These are phyloP conservation scores for Rostrohypoxylon terebratum DNA, from an alignment of 495 filamentous ascomycete genomes.

Conservation along the genomic window DNA sequence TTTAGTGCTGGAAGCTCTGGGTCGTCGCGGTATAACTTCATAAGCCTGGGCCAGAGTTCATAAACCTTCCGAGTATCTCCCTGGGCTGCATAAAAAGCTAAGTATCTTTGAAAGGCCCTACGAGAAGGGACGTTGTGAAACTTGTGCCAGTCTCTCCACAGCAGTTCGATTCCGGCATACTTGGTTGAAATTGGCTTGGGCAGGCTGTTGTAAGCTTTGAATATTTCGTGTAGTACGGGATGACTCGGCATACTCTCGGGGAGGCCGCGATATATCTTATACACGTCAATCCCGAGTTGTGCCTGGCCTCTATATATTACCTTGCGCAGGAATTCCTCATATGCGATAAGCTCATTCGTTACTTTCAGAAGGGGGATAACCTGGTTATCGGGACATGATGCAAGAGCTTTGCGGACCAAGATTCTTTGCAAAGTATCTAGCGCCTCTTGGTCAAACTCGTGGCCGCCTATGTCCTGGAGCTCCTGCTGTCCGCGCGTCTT, in stretches of 20 bases:
- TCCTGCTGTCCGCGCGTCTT: slow-evolving; percentile 5
- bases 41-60: slow-evolving; percentile 68
- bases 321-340: slow-evolving; percentile 48
- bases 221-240: slow-evolving; percentile 53
- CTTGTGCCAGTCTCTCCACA: slow-evolving; percentile 67
- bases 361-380: slow-evolving; percentile 47
- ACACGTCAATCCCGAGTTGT: slow-evolving; percentile 47
- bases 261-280: slow-evolving; percentile 53
- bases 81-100: slow-evolving; percentile 63
- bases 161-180: slow-evolving; percentile 58
- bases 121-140: slow-evolving; percentile 53
- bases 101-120: slow-evolving; percentile 61
- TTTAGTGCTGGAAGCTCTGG: slow-evolving; percentile 43
- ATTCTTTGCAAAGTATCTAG: slow-evolving; percentile 44
- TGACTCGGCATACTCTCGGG: slow-evolving; percentile 47
- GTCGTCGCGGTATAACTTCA: slow-evolving; percentile 47
- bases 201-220: slow-evolving; percentile 56
- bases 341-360: slow-evolving; percentile 44
- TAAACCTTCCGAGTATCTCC: slow-evolving; percentile 65
- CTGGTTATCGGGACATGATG: slow-evolving; percentile 36
- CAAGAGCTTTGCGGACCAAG: slow-evolving; percentile 44
- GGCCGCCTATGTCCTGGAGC: slow-evolving; percentile 17
- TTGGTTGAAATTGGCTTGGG: slow-evolving; percentile 42
- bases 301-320: slow-evolving; percentile 22
- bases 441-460: slow-evolving; percentile 28